phyloP scores from a whole-genome alignment of 495 filamentous ascomycete species.

The Jackrogersella multiformis region DNA sequence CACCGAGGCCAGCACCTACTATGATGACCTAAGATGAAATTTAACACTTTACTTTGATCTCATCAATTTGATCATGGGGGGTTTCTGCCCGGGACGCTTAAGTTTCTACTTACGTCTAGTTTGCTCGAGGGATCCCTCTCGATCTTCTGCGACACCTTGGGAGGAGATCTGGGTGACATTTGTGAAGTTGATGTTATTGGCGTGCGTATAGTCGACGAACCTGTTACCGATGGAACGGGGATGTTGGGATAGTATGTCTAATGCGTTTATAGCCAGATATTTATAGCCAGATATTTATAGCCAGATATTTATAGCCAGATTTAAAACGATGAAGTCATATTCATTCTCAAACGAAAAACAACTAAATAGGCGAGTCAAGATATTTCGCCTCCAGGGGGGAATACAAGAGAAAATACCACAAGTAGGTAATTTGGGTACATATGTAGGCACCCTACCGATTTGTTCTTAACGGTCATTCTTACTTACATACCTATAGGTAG shows the following conservation, averaged over 20 bases:
- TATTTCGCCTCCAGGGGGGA: not conserved
- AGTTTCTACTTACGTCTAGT: conserved; percentile 31
- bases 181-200: not conserved
- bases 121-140: conserved; percentile 35
- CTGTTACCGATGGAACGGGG: not conserved
- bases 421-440: no score
- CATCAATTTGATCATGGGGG: not conserved
- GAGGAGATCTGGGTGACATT: conserved; percentile 29
- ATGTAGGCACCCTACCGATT: not conserved
- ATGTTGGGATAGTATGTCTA: not conserved
- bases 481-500: not conserved
- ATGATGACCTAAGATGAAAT: conserved; percentile 58
- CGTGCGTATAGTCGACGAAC: not conserved
- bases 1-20: conserved; percentile 74
- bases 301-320: not conserved
- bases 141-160: conserved; percentile 21
- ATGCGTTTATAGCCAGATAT: not conserved
- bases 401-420: no score
- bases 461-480: not conserved
- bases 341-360: not conserved
- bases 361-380: not conserved
- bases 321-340: no score
- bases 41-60: conserved; percentile 13
- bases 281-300: not conserved
- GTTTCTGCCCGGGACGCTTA: not conserved